A percentile compares a stretch with the other conserved stretches of the same genome.
phyloP scores from a whole-genome alignment of 1,284 basidiomycete genomes.

The Athelia sp. region DNA sequence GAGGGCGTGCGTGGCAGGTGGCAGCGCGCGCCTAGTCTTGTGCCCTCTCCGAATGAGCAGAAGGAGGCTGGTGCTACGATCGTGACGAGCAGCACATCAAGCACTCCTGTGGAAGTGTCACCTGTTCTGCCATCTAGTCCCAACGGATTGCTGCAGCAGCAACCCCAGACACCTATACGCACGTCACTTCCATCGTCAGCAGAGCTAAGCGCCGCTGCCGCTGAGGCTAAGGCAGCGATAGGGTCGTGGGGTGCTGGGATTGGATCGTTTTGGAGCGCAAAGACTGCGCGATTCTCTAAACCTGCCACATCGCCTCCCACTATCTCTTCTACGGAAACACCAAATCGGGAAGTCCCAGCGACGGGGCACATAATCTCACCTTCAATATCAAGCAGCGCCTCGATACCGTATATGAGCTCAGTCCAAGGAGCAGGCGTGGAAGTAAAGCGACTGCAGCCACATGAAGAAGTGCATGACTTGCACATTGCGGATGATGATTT shows the following conservation, averaged over 20 bases:
- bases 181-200: constrained; percentile 22
- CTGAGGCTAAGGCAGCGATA: constrained; percentile 31
- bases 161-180: constrained; percentile 6
- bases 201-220: constrained; percentile 24
- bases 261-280: constrained; percentile 46
- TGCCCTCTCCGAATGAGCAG: constrained; percentile 5
- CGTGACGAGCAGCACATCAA: constrained; percentile 21
- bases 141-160: constrained; percentile 14
- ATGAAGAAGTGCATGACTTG: too few species aligned
- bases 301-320: neutral
- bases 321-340: too few species aligned
- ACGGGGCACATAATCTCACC: too few species aligned
- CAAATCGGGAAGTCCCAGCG: too few species aligned
- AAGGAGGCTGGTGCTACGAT: constrained; percentile 13
- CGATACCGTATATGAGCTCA: too few species aligned
- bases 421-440: too few species aligned
- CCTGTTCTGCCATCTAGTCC: constrained; percentile 18
- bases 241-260: constrained; percentile 53
- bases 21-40: constrained; percentile 41
- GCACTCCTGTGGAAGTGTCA: constrained; percentile 41
- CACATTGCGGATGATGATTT: too few species aligned
- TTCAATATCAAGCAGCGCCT: too few species aligned
- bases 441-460: too few species aligned
- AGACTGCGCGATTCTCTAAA: constrained; percentile 11
- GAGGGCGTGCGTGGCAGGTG: constrained; percentile 80